Conservation (phyloP, 805 yeast genomes). For the Monosporozyma aerobia region DNA sequence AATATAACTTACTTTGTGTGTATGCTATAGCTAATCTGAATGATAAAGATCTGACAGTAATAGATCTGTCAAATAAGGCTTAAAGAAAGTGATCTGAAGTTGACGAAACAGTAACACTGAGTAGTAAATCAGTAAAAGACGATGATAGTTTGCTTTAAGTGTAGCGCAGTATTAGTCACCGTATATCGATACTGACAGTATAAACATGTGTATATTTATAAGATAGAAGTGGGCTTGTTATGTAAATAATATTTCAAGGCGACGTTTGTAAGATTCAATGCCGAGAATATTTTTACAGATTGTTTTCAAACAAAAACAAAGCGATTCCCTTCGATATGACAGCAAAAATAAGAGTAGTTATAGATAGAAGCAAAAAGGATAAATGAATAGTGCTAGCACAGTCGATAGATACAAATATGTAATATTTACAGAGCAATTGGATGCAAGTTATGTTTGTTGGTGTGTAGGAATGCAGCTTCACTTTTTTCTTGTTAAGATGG, state of each 20-base stretch:
- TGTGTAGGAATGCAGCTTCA: slow-evolving; percentile 22
- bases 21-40: neutral
- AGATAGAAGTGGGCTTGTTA: too few relatives aligned
- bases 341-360: too few relatives aligned
- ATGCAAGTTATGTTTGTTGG: neutral
- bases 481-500: slow-evolving; percentile 73
- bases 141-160: neutral
- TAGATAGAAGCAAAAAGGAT: too few relatives aligned
- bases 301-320: too few relatives aligned
- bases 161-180: neutral
- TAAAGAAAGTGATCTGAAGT: neutral
- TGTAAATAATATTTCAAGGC: too few relatives aligned
- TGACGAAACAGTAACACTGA: neutral
- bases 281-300: too few relatives aligned
- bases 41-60: neutral
- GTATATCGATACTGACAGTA: too few relatives aligned
- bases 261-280: too few relatives aligned
- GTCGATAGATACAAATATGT: neutral
- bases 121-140: neutral
- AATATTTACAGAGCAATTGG: neutral
- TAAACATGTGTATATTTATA: too few relatives aligned
- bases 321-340: too few relatives aligned
- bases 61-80: neutral
- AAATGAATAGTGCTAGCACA: neutral
- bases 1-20: neutral